Conservation (phyloP, 2,329 filamentous ascomycete species). For the Camillea tinctor region DNA sequence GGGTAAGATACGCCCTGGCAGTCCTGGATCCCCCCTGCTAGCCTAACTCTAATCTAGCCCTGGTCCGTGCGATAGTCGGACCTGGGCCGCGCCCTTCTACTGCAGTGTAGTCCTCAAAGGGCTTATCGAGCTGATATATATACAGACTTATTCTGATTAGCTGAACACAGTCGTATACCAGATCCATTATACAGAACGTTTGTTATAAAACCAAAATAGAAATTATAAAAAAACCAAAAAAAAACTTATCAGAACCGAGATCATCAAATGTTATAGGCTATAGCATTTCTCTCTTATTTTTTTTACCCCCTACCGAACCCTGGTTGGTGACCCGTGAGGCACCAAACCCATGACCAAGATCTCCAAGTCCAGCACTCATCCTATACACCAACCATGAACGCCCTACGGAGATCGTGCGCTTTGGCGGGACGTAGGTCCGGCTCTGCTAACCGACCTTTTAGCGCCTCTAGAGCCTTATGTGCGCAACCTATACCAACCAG, state of each 20-base stretch:
- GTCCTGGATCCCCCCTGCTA: too few species aligned
- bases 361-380: not conserved
- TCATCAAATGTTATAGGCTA: not conserved
- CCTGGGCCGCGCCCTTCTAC: too few species aligned
- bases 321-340: not conserved
- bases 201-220: too few species aligned
- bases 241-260: not conserved
- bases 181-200: not conserved
- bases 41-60: too few species aligned
- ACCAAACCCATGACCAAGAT: not conserved
- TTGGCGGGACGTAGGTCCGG: slow-evolving; percentile 7
- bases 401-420: slow-evolving; percentile 11
- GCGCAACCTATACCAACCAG: not conserved
- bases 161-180: not conserved
- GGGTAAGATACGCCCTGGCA: too few species aligned
- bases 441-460: not conserved
- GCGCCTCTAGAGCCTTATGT: slow-evolving; percentile 1
- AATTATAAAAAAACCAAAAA: too few species aligned
- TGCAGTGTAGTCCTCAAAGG: not conserved
- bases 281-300: not conserved
- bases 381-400: slow-evolving; percentile 13
- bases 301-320: not conserved
- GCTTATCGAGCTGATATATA: not conserved
- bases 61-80: too few species aligned
- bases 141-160: not conserved